These are phyloP conservation scores for Mediolabrus comicus DNA, from an alignment of 108 stramenopile species.

Conservation along the genomic window DNA sequence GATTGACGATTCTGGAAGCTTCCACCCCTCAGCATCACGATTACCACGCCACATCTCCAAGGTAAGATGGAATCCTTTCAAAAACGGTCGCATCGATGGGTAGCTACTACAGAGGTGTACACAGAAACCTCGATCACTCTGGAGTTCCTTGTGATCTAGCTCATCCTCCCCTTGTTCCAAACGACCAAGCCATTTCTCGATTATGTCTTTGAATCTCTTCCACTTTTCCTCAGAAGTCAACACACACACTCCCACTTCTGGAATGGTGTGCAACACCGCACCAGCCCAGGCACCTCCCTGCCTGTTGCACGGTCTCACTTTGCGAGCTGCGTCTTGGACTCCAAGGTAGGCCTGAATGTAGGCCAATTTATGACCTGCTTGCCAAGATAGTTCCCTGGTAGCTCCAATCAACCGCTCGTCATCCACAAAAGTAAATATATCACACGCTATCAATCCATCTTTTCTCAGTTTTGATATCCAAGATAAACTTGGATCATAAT, in stretches of 20 bases:
- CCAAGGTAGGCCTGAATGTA: slow-evolving; percentile 22
- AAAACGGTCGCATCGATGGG: slow-evolving; percentile 4
- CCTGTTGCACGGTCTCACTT: slow-evolving; percentile 7
- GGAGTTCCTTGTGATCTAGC: slow-evolving; percentile 1
- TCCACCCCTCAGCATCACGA: slow-evolving; percentile 18
- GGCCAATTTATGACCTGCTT: slow-evolving; percentile 7
- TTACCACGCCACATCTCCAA: slow-evolving; percentile 3
- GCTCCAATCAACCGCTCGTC: slow-evolving; percentile 25
- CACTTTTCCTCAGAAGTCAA: slow-evolving; percentile 33
- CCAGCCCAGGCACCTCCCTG: slow-evolving; percentile 35
- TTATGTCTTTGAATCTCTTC: slow-evolving; percentile 11
- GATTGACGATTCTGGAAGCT: too few species aligned
- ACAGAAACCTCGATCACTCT: slow-evolving; percentile 7
- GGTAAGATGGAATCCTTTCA: slow-evolving; percentile 16
- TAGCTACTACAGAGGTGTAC: neutral
- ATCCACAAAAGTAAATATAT: slow-evolving; percentile 37
- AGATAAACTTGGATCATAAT: slow-evolving; percentile 12
- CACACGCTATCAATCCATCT: slow-evolving; percentile 28
- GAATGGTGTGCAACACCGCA: neutral
- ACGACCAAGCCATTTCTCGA: neutral
- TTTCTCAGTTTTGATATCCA: slow-evolving; percentile 21
- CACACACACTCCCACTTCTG: slow-evolving; percentile 13
- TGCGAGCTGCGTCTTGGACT: slow-evolving; percentile 45
- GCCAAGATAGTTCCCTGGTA: neutral
- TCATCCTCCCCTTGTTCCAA: neutral